Evolutionary conservation across 202 grass and related monocot species (phyloP), one percentile per base, ranked within the genome.

Genomic region (Schoenoplectus triqueter): DNA sequence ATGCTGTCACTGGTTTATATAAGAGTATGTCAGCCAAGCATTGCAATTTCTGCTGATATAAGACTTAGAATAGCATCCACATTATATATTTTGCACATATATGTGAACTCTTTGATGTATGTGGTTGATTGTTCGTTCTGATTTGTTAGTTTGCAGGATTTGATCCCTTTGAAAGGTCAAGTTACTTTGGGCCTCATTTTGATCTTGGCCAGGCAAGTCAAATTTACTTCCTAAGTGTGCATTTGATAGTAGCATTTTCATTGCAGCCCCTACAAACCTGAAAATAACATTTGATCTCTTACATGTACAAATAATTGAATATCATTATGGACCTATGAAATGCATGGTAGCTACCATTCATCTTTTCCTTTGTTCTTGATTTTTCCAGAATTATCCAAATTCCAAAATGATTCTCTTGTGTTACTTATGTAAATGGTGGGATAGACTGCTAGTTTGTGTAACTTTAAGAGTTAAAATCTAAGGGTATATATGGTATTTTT

Each of bases 81-180:
- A 59, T 56, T 40, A 77, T 44, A 10, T 78, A 17, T 78, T 39
- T 59, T 31, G 31, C 31, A 31, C 31, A 31, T 31, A 31, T 31
- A 31, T 31, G 31, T 31, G 77, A 13, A 42, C 80, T 81, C 69
- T 20, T 2, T 82, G 47, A 7, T 44, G 15, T 46, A 66, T 67
- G 51, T 71, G 80, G 15, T 85, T 78, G 7, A 67, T 82, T 39
- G 64, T 20, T 63, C 49, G 13, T 69, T 80, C 84, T 87, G 45
- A 68, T 46, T 70, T 88, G 61, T 84, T 61, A 99, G 96, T 99
- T 99, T 89, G 91, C 93, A 64, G 96, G 90, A 20, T 99, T 99
- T 87, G 93, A 96, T 91, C 96, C 96, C 70, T 99, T 99, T 87
- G 96, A 96, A 92, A 90, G 96, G 76, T 99, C 96, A 41, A 86